Base-by-base conservation (phyloP, 2,329 filamentous ascomycete species). In the Sporothrix luriei region DNA sequence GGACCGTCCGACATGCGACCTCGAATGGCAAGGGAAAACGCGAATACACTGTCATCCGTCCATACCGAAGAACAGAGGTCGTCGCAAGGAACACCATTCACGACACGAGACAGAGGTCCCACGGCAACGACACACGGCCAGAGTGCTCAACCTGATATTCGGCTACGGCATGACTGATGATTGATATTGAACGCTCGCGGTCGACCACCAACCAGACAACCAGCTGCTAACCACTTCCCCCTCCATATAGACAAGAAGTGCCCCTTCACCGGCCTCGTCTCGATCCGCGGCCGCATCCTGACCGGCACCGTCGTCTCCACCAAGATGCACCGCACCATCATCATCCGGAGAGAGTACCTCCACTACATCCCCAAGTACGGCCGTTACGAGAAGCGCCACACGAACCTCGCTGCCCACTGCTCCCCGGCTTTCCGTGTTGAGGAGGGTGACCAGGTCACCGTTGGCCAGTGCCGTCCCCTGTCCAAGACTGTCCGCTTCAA, bases 401-500 rank as follows among this genome's bases (percentile, higher is more conserved):
- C 97, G 91, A 99, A 99, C 91, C 89, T 99, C 76, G 93, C 95
- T 80, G 95, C 94, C 77, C 95, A 99, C 90, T 94, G 98, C 80
- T 97, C 94, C 76, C 95, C 95, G 79, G 94, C 94, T 84, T 99
- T 99, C 93, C 95, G 95, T 97, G 94, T 98, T 79, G 92, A 97
- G 88, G 94, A 98, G 83, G 96, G 95, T 90, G 95, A 99, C 86
- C 91, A 94, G 87, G 96, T 99, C 79, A 97, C 94, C 79, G 94
- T 99, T 84, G 95, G 95, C 86, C 95, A 99, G 88, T 99, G 95
- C 92, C 89, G 95, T 84, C 95, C 95, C 80, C 89, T 99, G 80
- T 94, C 90, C 92, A 99, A 99, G 92, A 99, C 95, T 83, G 96
- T 99, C 81, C 95, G 95, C 82, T 99, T 99, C 92, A 99, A 99